A percentile compares a stretch with the other conserved stretches of the same genome.
phyloP scores from a whole-genome alignment of 2,329 filamentous ascomycete species.

The Venturia carpophila region DNA sequence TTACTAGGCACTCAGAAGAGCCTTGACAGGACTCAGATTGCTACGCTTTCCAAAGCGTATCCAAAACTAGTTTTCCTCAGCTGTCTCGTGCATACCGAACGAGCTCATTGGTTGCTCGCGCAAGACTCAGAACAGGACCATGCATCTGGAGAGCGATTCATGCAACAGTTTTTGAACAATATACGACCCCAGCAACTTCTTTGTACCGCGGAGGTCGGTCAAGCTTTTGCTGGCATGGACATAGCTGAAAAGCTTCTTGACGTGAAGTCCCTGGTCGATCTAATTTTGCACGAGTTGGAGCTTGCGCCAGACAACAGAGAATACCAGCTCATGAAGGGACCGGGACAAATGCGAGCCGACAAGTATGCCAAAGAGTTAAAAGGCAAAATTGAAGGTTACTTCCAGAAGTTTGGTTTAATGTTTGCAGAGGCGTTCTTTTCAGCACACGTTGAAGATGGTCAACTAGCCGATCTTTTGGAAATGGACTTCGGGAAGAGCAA shows the following conservation, averaged over 20 bases:
- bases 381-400: conserved; percentile 36
- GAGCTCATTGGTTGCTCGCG: conserved; percentile 49
- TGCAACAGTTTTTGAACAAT: conserved; percentile 33
- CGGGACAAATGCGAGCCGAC: neutral
- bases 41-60: conserved; percentile 3
- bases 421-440: conserved; percentile 76
- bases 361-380: conserved; percentile 7
- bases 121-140: conserved; percentile 43
- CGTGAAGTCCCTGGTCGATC: conserved; percentile 53
- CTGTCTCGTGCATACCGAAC: conserved; percentile 52
- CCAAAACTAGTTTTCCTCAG: conserved; percentile 47
- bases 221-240: conserved; percentile 49
- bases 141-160: conserved; percentile 43
- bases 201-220: conserved; percentile 41
- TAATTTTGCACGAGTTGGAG: conserved; percentile 39
- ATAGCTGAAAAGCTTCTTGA: conserved; percentile 57
- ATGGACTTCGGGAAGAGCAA: conserved; percentile 59
- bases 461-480: conserved; percentile 61
- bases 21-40: neutral
- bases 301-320: conserved; percentile 32
- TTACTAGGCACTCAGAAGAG: neutral
- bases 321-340: neutral
- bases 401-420: conserved; percentile 55
- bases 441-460: conserved; percentile 60
- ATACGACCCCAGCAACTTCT: conserved; percentile 37